Conservation (phyloP, 2,329 filamentous ascomycete species). For the Stenocarpella maydis region DNA sequence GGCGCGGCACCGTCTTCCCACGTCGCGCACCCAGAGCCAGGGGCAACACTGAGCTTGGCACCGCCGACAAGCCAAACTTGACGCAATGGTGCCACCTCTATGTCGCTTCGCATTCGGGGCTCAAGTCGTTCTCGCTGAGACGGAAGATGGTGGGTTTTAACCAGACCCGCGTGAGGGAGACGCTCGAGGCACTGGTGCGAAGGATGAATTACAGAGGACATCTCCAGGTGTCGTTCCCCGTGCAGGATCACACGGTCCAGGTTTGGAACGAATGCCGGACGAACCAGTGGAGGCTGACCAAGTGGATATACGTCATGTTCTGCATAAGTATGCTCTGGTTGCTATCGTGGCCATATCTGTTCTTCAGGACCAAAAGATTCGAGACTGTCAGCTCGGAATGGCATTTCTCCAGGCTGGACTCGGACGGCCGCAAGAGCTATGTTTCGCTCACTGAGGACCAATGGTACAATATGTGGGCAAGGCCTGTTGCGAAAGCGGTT, state of each 20-base stretch:
- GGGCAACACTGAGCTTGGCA: conserved; percentile 51
- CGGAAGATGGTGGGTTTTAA: conserved; percentile 69
- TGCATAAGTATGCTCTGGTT: conserved; percentile 74
- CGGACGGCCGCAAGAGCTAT: conserved; percentile 54
- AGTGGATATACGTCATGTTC: conserved; percentile 71
- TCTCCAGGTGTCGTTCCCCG: conserved; percentile 66
- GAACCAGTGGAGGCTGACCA: conserved; percentile 71
- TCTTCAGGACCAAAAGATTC: conserved; percentile 72
- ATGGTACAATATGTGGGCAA: conserved; percentile 70
- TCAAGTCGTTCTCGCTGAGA: conserved; percentile 65
- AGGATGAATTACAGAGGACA: conserved; percentile 73
- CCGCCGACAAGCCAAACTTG: conserved; percentile 49
- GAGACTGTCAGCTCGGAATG: conserved; percentile 70
- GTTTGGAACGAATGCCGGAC: conserved; percentile 69
- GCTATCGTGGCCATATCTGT: conserved; percentile 75
- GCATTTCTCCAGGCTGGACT: conserved; percentile 56
- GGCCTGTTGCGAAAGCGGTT: conserved; percentile 66
- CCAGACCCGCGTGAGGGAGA: conserved; percentile 56
- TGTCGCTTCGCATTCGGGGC: conserved; percentile 62
- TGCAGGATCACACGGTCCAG: conserved; percentile 63
- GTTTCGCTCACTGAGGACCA: conserved; percentile 63
- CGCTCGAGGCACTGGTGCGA: conserved; percentile 65
- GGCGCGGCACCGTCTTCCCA: conserved; percentile 70
- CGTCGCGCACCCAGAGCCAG: conserved; percentile 56
- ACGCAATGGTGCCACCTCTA: conserved; percentile 75